These are phyloP conservation scores for Bruguiera hainesii DNA, from an alignment of 441 rosid species.

Conservation along the genomic window DNA sequence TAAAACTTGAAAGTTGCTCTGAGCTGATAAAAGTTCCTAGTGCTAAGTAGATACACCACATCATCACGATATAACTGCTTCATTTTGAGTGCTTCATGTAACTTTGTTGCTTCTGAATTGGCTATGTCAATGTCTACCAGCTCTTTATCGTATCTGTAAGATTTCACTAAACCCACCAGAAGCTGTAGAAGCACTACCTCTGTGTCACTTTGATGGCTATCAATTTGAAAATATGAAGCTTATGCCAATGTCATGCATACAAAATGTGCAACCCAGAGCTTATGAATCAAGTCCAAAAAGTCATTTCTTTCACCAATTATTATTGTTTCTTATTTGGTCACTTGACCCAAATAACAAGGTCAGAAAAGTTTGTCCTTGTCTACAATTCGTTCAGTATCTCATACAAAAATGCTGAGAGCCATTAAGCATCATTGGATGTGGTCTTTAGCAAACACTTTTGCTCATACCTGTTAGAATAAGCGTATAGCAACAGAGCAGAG, in stretches of 20 bases:
- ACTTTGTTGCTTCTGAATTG: slow-evolving; percentile 51
- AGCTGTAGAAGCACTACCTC: slow-evolving; percentile 38
- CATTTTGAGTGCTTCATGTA: slow-evolving; percentile 57
- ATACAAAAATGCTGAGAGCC: neutral
- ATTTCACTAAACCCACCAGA: slow-evolving; percentile 60
- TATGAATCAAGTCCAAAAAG: neutral
- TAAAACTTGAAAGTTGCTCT: slow-evolving; percentile 63
- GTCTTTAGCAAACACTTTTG: neutral
- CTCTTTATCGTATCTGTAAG: slow-evolving; percentile 75
- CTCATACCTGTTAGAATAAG: no score
- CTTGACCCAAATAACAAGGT: no score
- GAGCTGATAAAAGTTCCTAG: slow-evolving; percentile 73
- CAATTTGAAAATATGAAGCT: no score
- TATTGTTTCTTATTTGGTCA: no score
- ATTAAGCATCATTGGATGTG: neutral
- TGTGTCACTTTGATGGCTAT: slow-evolving; percentile 1
- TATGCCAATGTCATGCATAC: neutral
- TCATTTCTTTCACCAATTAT: no score
- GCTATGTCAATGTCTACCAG: slow-evolving; percentile 48
- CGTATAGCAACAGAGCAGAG: no score
- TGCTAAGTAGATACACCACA: slow-evolving; percentile 52
- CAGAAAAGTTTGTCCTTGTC: no score
- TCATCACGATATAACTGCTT: slow-evolving; percentile 63
- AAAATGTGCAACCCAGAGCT: neutral
- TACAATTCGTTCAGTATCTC: no score